Evolutionary conservation across 2,329 filamentous ascomycete genomes (phyloP), one percentile per base, ranked within the genome.

Genomic region (Aspergillus cejpii): DNA sequence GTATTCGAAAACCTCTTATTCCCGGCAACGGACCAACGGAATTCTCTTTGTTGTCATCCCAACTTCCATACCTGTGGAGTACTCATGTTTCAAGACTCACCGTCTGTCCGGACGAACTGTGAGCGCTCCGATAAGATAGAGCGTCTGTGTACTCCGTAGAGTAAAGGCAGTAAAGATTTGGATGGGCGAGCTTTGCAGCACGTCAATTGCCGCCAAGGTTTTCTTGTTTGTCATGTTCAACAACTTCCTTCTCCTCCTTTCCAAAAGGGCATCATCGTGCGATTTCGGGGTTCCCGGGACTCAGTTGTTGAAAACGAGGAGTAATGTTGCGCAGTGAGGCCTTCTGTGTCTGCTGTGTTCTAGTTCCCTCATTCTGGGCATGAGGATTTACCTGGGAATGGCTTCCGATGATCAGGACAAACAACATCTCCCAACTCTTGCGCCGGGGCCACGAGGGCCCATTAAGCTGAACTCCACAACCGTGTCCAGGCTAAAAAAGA

Each of bases 401-500:
- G 44, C 47, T 17, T 37, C 48, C 10, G 51, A 54, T 21, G 51
- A 57, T 26, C 45, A 50, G 20, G 39, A 48, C 21, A 62, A 53
- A 37, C 49, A 53, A 37, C 49, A 53, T 8, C 61, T 65, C 36
- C 56, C 55, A 41, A 40, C 53, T 10, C 50, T 65, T 21, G 61
- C 61, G 23, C 62, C 61, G 45, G 48, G 51, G 23, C 51, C 61
- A 38, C 42, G 53, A 43, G 43, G 50, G 38, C 28, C 44, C 45
- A 33, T 54, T 46, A 40, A 52, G 49, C 21, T 48, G 41, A 29
- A 48, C 23, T 26, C 53, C 8, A 47, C 52, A n/a, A 38, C 55
- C n/a, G 36, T 64, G 33, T 49, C 48, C 34, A 59, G 58, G 37
- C 57, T 57, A 19, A 65, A 60, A 38, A 67, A 67, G 51, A 67